phyloP scores from a whole-genome alignment of 2,329 filamentous ascomycete genomes.

The Claviceps sp. region DNA sequence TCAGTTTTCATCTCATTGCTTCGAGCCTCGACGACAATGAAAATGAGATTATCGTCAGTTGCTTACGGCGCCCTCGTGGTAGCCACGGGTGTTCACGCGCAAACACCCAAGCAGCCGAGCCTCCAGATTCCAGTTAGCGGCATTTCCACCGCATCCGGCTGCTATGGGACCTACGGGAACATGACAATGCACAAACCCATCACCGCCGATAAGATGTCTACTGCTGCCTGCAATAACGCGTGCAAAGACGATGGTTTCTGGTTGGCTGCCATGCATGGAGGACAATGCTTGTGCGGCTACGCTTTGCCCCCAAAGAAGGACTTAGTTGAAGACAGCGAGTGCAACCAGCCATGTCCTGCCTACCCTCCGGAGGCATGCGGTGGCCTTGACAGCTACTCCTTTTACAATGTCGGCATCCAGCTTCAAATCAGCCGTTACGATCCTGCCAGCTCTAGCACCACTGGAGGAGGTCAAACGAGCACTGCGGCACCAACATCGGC shows the following conservation, averaged over 20 bases:
- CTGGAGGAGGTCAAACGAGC: constrained; percentile 1
- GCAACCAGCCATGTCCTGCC: constrained; percentile 52
- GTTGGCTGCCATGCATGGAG: constrained; percentile 50
- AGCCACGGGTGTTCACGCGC: constrained; percentile 12
- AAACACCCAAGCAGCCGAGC: constrained; percentile 19
- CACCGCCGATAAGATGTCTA: constrained; percentile 14
- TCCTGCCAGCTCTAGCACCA: constrained; percentile 13
- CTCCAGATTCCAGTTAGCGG: constrained; percentile 21
- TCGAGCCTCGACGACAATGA: constrained; percentile 1
- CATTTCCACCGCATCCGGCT: constrained; percentile 34
- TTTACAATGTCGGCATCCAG: constrained; percentile 37
- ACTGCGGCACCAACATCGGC: constrained; percentile 5
- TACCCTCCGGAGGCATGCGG: constrained; percentile 49
- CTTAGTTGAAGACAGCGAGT: constrained; percentile 44
- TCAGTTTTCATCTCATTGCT: not conserved
- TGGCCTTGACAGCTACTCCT: constrained; percentile 23
- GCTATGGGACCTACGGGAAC: constrained; percentile 31
- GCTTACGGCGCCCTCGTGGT: constrained; percentile 17
- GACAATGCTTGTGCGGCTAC: constrained; percentile 61
- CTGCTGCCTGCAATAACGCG: constrained; percentile 25
- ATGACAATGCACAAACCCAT: constrained; percentile 16
- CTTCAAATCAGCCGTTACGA: constrained; percentile 20
- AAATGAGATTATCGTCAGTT: constrained; percentile 20
- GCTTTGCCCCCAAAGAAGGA: constrained; percentile 45
- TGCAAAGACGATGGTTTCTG: constrained; percentile 31